phyloP scores from a whole-genome alignment of 2,329 filamentous ascomycete genomes.

The Trichoderma brevicompactum region DNA sequence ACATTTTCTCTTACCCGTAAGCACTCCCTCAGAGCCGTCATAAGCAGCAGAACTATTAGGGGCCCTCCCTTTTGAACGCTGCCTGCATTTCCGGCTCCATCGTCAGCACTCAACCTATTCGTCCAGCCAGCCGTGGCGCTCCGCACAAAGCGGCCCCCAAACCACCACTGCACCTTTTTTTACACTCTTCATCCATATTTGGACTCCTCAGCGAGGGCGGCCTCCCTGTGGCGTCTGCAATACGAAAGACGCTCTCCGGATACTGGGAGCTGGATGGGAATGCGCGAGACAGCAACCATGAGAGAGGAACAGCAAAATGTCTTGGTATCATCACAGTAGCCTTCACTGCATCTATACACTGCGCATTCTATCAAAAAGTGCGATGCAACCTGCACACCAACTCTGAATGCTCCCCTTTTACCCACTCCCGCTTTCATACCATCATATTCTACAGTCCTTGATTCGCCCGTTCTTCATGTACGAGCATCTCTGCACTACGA shows the following conservation, averaged over 20 bases:
- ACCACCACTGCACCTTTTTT: not conserved
- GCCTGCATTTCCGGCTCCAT: conserved; percentile 4
- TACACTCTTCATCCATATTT: conserved; percentile 15
- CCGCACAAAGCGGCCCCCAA: conserved; percentile 19
- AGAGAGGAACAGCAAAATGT: not conserved
- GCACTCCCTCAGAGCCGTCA: not conserved
- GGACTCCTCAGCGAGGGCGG: conserved; percentile 22
- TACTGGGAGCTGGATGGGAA: conserved; percentile 1
- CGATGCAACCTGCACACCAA: not conserved
- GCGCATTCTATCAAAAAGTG: too few species aligned
- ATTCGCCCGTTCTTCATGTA: conserved; percentile 1
- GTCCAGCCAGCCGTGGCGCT: conserved; percentile 21
- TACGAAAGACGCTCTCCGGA: not conserved
- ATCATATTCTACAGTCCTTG: conserved; percentile 7
- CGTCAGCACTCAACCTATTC: conserved; percentile 20
- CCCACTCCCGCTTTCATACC: not conserved
- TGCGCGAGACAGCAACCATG: not conserved
- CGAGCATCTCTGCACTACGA: not conserved
- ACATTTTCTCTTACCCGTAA: too few species aligned
- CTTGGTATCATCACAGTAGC: not conserved
- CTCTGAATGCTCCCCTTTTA: not conserved
- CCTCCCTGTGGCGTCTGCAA: conserved; percentile 18
- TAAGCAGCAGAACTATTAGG: not conserved
- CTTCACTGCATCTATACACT: too few species aligned
- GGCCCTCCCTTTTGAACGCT: not conserved